Evolutionary conservation across 2,329 filamentous ascomycete species (phyloP).

Genomic region (Aspergillus arachidicola): DNA sequence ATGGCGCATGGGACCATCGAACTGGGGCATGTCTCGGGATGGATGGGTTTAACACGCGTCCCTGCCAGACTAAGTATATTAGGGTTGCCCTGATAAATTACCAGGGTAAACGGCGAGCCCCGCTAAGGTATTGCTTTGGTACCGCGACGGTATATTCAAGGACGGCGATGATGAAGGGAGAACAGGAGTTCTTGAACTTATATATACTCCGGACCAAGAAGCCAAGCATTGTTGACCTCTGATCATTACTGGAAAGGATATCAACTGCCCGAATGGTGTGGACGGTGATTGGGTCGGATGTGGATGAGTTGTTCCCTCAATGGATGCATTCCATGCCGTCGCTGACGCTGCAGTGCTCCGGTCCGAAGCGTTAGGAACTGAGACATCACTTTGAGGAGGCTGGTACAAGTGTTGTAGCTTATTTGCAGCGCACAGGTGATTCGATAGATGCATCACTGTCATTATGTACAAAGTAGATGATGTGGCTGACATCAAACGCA

Average conservation of each 20-base stretch:
- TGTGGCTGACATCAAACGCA: neutral
- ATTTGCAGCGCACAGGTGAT: neutral
- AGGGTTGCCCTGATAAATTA: conserved; percentile 1
- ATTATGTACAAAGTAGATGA: neutral
- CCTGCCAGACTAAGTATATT: neutral
- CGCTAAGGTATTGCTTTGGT: neutral
- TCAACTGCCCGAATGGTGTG: neutral
- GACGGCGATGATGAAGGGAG: neutral
- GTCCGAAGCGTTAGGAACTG: neutral
- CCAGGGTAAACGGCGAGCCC: neutral
- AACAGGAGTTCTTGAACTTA: neutral
- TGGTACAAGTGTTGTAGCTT: neutral
- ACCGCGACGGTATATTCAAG: neutral
- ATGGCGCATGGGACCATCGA: neutral
- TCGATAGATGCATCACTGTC: neutral
- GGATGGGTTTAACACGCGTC: conserved; percentile 8
- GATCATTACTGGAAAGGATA: conserved; percentile 1
- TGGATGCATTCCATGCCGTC: neutral
- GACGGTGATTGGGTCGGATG: conserved; percentile 1
- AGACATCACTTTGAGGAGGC: neutral
- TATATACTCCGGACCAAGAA: neutral
- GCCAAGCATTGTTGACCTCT: neutral
- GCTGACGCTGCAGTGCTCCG: neutral
- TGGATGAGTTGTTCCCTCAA: neutral
- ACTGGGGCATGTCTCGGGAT: conserved; percentile 12